A percentile compares a stretch with the other conserved stretches of the same genome.
phyloP scores from a whole-genome alignment of 352 stramenopile species.

The Phytopythium boreale region DNA sequence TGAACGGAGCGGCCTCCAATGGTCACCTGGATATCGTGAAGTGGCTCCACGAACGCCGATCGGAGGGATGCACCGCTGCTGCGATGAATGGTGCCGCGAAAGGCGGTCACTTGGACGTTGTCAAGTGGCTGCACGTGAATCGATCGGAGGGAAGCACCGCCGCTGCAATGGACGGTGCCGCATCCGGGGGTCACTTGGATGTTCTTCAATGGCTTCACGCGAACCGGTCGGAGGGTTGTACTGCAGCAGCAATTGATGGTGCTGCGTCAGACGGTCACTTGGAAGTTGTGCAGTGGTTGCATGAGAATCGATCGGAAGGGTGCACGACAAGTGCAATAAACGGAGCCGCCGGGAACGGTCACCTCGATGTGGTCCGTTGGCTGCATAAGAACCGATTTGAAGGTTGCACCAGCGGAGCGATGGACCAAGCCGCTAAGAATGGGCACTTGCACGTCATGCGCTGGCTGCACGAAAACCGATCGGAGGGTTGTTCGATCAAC shows the following conservation, averaged over 20 bases:
- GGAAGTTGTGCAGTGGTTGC: slow-evolving; percentile 20
- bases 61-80: slow-evolving; percentile 4
- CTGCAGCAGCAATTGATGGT: background rate
- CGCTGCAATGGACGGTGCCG: slow-evolving; percentile 7
- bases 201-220: slow-evolving; percentile 24
- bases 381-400: slow-evolving; percentile 13
- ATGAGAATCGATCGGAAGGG: slow-evolving; percentile 14
- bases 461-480: background rate
- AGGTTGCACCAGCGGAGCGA: background rate
- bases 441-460: background rate
- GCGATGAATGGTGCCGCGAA: slow-evolving; percentile 18
- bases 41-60: slow-evolving; percentile 10
- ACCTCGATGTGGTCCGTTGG: slow-evolving; percentile 19
- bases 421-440: background rate
- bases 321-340: slow-evolving; percentile 14
- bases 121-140: background rate
- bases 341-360: slow-evolving; percentile 12
- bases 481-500: too few species aligned
- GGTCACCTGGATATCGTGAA: slow-evolving; percentile 14
- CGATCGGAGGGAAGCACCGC: background rate
- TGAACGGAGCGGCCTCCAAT: slow-evolving; percentile 10
- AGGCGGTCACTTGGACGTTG: slow-evolving; percentile 12
- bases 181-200: slow-evolving; percentile 18
- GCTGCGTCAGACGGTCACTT: background rate
- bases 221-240: slow-evolving; percentile 14